A percentile compares a stretch with the other conserved stretches of the same genome.
Conservation (phyloP, 2,329 filamentous ascomycete genomes). For the Xylariaceae sp. region DNA sequence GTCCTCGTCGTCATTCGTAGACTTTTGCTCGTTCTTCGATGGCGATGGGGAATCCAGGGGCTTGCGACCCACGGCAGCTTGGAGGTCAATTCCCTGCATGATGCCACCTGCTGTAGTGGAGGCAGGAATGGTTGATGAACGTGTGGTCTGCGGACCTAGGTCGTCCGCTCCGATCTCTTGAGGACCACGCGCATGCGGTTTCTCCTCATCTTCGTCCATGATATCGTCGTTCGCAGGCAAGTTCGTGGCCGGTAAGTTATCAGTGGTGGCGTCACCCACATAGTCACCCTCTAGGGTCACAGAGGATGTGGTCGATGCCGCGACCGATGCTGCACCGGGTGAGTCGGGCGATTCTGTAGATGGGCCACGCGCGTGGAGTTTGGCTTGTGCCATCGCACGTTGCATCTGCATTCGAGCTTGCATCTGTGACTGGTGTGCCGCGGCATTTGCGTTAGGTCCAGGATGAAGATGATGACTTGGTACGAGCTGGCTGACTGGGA, state of each 20-base stretch:
- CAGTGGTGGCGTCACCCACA: conserved; percentile 26
- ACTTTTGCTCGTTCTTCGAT: conserved; percentile 19
- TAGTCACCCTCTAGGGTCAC: conserved; percentile 19
- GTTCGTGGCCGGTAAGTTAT: conserved; percentile 32
- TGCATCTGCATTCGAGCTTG: conserved; percentile 23
- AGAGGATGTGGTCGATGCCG: conserved; percentile 19
- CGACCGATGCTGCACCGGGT: conserved; percentile 14
- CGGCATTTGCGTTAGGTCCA: conserved; percentile 21
- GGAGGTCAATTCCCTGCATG: conserved; percentile 54
- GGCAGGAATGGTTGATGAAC: conserved; percentile 35
- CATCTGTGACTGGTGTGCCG: conserved; percentile 20
- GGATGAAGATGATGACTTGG: conserved; percentile 35
- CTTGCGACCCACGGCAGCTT: conserved; percentile 56
- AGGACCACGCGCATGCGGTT: conserved; percentile 79
- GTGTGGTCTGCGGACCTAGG: conserved; percentile 62
- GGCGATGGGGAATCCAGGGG: conserved; percentile 23
- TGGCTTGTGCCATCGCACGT: conserved; percentile 25
- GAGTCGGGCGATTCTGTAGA: conserved; percentile 21
- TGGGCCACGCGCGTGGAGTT: conserved; percentile 21
- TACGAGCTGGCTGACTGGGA: conserved; percentile 60
- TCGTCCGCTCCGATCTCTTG: conserved; percentile 81
- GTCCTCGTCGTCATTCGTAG: conserved; percentile 18
- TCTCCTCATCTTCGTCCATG: conserved; percentile 51
- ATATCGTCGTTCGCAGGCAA: conserved; percentile 33
- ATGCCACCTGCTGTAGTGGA: conserved; percentile 37